A percentile compares a stretch with the other conserved stretches of the same genome.
Conservation (phyloP, 148 eudicot genomes). For the Spergularia bocconei region DNA sequence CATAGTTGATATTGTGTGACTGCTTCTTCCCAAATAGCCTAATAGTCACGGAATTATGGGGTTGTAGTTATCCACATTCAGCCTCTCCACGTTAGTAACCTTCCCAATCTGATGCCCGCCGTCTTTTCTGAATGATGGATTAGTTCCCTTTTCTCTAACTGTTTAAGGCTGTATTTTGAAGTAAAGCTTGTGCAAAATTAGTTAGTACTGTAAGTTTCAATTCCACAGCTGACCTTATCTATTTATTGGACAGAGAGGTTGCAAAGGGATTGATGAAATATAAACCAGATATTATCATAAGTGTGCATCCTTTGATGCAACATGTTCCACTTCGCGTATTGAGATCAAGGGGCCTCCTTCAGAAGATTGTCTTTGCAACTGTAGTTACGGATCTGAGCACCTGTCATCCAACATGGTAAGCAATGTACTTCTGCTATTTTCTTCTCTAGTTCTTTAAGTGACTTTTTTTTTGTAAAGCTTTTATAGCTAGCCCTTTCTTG, state of each 20-base stretch:
- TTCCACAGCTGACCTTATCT: constrained; percentile 1
- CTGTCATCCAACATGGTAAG: constrained; percentile 96
- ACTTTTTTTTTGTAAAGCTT: not conserved
- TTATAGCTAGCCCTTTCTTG: constrained; percentile 9
- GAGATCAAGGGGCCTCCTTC: constrained; percentile 77
- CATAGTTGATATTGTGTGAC: not conserved
- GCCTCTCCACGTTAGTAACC: too few relatives aligned
- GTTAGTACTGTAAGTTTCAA: not conserved
- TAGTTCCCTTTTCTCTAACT: not conserved
- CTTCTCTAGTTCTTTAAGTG: not conserved
- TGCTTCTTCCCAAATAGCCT: not conserved
- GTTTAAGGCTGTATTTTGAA: not conserved
- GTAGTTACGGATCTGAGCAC: constrained; percentile 93
- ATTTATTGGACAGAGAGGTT: constrained; percentile 62
- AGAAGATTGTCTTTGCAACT: constrained; percentile 91
- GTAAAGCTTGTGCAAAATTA: not conserved
- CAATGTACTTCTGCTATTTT: constrained; percentile 4
- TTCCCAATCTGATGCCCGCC: not conserved
- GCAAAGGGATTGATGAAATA: constrained; percentile 94
- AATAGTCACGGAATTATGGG: not conserved
- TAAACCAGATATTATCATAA: constrained; percentile 93
- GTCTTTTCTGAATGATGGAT: not conserved
- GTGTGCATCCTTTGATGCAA: constrained; percentile 98
- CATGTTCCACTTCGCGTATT: constrained; percentile 95
- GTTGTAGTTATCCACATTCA: not conserved